A percentile compares a stretch with the other conserved stretches of the same genome.
These are phyloP conservation scores for Phallus indusiatus DNA, from an alignment of 768 basidiomycete species.

Conservation along the genomic window DNA sequence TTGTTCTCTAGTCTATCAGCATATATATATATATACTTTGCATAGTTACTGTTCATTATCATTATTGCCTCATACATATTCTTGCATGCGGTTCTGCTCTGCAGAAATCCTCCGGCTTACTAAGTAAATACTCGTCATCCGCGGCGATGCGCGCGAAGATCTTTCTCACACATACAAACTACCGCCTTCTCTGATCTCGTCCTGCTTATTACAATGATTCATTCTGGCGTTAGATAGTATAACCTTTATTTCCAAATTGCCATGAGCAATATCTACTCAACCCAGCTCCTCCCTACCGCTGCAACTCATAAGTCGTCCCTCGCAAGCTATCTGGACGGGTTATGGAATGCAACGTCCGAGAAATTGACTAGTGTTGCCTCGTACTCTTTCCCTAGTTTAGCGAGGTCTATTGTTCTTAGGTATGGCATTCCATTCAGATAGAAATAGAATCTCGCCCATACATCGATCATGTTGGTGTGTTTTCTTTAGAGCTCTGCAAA, in stretches of 20 bases:
- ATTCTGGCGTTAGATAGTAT: too few species aligned
- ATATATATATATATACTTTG: not conserved
- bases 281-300: not conserved
- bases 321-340: not conserved
- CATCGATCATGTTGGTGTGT: constrained; percentile 16
- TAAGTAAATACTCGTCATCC: too few species aligned
- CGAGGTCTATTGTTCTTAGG: not conserved
- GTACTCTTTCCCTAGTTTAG: not conserved
- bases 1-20: constrained; percentile 20
- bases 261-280: constrained; percentile 18
- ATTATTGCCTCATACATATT: too few species aligned
- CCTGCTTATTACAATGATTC: too few species aligned
- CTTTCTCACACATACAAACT: too few species aligned
- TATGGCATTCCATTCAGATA: not conserved
- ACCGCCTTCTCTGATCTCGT: too few species aligned
- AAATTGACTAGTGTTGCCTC: not conserved
- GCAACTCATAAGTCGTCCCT: not conserved
- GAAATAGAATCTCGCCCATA: not conserved
- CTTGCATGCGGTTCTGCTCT: too few species aligned
- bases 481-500: constrained; percentile 20
- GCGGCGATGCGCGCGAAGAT: too few species aligned
- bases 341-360: not conserved
- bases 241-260: too few species aligned
- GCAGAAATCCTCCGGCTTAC: too few species aligned
- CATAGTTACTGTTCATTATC: too few species aligned